Evolutionary conservation across 2,329 filamentous ascomycete genomes (phyloP), one percentile per base, ranked within the genome.

Genomic region (Ustulina deusta): DNA sequence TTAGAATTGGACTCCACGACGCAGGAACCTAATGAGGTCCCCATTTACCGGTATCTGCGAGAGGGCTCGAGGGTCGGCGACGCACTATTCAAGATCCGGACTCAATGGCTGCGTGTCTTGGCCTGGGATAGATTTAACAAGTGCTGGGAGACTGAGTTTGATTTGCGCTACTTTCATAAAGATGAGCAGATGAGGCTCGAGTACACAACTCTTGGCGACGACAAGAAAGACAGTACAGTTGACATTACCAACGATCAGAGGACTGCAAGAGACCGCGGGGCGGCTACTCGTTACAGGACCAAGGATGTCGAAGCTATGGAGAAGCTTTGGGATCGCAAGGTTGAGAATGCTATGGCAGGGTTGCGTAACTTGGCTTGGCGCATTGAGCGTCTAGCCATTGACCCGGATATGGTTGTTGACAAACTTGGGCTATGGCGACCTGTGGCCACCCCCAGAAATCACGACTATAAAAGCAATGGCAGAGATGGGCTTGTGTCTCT

Each of bases 21-120:
- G 57, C 65, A 44, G 27, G 27, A 56, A 25, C 67, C 61, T 1
- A 58, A 63, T 0, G 32, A 69, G 10, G 77, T 81, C 40, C 80
- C 79, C 2, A 80, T 82, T 59, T 71, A 78, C 59, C 65, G 78
- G 63, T 81, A 83, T 69, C 80, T 84, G 68, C 34, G 68, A 3
- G 34, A 34, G 10, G 51, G 27, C 0, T 77, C 78, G 1, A 69
- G 63, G 17, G 75, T 83, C 13, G 68, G 78, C 15, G 20, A 69
- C 0, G 77, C 78, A 3, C 73, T 84, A 27, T 68, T 71, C 20
- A 52, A 66, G 0, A 67, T 84, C 6, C 75, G 78, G 11, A 78
- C 79, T 62, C 79, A 80, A 65, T 76, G 74, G 62, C 67, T 85
- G 17, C 69, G 69, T 7, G 65, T 85, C 60, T 65, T 80, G 2